Evolutionary conservation across 2,329 filamentous ascomycete species (phyloP).

Genomic region (Clonostachys rosea): DNA sequence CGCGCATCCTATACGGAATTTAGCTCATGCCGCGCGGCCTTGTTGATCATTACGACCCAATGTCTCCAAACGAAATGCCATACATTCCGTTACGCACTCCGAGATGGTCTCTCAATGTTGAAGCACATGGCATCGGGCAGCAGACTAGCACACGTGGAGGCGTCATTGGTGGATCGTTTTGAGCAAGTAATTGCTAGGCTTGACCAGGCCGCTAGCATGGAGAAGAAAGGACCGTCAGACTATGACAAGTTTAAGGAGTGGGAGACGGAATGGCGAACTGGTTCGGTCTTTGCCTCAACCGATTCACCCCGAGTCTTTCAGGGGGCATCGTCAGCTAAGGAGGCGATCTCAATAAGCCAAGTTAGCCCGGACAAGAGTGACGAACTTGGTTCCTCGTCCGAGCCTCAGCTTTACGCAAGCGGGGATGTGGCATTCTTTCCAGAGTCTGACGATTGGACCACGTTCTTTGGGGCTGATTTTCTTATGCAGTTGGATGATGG

Average conservation of each 20-base stretch:
- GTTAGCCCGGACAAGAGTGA: too few species aligned
- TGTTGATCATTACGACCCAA: conserved; percentile 38
- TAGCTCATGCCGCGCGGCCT: conserved; percentile 47
- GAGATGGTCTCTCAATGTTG: conserved; percentile 44
- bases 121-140: conserved; percentile 48
- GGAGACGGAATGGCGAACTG: conserved; percentile 42
- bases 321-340: too few species aligned
- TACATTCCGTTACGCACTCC: conserved; percentile 34
- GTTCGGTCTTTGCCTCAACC: conserved; percentile 4
- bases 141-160: conserved; percentile 43
- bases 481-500: too few species aligned
- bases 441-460: too few species aligned
- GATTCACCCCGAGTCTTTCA: too few species aligned
- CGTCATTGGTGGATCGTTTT: conserved; percentile 45
- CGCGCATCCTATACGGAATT: conserved; percentile 52
- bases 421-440: too few species aligned
- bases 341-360: too few species aligned
- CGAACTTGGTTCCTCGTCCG: too few species aligned
- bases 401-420: too few species aligned
- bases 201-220: conserved; percentile 27
- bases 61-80: conserved; percentile 29
- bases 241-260: conserved; percentile 46
- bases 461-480: too few species aligned
- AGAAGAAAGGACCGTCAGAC: conserved; percentile 23
- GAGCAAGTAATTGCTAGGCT: conserved; percentile 40